These are phyloP conservation scores for Podosphaera xanthii DNA, from an alignment of 2,329 filamentous ascomycete genomes.

Conservation along the genomic window DNA sequence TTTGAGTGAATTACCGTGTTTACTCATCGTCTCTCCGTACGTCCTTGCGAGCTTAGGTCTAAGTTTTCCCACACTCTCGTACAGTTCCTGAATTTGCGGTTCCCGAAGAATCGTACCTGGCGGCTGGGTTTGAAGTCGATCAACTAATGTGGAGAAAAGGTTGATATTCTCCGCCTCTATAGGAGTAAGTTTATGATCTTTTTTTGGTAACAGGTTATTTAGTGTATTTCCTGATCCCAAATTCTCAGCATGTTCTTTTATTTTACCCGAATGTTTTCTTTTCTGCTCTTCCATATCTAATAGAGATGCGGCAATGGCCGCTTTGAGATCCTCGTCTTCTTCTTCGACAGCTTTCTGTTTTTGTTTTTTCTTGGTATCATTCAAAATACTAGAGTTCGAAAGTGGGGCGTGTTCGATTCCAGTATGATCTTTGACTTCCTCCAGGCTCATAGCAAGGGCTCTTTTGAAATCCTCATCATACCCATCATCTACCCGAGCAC, in stretches of 20 bases:
- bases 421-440: constrained; percentile 61
- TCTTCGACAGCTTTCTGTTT: constrained; percentile 40
- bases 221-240: constrained; percentile 25
- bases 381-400: constrained; percentile 22
- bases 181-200: constrained; percentile 80
- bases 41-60: constrained; percentile 84
- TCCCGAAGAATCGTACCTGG: constrained; percentile 91
- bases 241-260: constrained; percentile 54
- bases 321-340: constrained; percentile 80
- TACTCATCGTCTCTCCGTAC: constrained; percentile 98
- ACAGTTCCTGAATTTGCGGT: constrained; percentile 92
- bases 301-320: constrained; percentile 82
- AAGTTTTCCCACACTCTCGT: constrained; percentile 86
- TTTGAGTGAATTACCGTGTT: constrained; percentile 47
- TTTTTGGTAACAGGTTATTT: constrained; percentile 48
- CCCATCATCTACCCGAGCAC: constrained; percentile 65
- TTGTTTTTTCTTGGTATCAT: constrained; percentile 17
- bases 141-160: constrained; percentile 79
- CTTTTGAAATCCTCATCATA: constrained; percentile 91
- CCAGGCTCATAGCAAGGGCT: constrained; percentile 87
- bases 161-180: constrained; percentile 97
- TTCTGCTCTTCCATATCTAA: constrained; percentile 98
- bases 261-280: constrained; percentile 58
- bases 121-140: constrained; percentile 82
- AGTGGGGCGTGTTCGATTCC: constrained; percentile 51